These are phyloP conservation scores for Eimeria tenella DNA, from an alignment of 169 alveolate genomes.

Conservation along the genomic window DNA sequence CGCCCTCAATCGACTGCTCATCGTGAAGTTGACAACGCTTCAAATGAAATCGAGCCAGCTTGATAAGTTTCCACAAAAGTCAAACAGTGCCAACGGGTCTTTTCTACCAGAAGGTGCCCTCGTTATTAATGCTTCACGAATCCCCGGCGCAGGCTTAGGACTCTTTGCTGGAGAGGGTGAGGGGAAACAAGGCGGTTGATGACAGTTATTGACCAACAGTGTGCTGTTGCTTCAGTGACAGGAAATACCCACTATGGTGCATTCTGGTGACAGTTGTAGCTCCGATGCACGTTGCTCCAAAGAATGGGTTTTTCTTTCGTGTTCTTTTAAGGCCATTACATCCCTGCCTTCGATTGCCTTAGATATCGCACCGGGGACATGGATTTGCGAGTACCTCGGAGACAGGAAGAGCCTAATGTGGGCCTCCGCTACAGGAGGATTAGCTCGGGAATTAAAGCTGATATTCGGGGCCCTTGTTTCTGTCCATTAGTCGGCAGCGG, in stretches of 20 bases:
- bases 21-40: too few relatives aligned
- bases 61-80: neutral
- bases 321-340: neutral
- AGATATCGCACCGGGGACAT: constrained; percentile 31
- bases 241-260: neutral
- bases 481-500: too few relatives aligned
- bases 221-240: neutral
- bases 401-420: constrained; percentile 53
- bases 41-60: too few relatives aligned
- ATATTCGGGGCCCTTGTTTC: too few relatives aligned
- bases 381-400: constrained; percentile 64
- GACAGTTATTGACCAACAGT: neutral
- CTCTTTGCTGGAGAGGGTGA: constrained; percentile 40
- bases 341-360: neutral
- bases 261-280: neutral
- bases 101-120: constrained; percentile 48
- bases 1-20: too few relatives aligned
- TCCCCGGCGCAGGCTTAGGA: constrained; percentile 56
- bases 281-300: neutral
- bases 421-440: neutral
- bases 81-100: constrained; percentile 37
- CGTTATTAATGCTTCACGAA: neutral
- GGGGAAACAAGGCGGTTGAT: neutral
- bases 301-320: neutral
- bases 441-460: neutral